Evolutionary conservation across 768 basidiomycete genomes (phyloP), one percentile per base, ranked within the genome.

Genomic region (Tylopilus sp.): DNA sequence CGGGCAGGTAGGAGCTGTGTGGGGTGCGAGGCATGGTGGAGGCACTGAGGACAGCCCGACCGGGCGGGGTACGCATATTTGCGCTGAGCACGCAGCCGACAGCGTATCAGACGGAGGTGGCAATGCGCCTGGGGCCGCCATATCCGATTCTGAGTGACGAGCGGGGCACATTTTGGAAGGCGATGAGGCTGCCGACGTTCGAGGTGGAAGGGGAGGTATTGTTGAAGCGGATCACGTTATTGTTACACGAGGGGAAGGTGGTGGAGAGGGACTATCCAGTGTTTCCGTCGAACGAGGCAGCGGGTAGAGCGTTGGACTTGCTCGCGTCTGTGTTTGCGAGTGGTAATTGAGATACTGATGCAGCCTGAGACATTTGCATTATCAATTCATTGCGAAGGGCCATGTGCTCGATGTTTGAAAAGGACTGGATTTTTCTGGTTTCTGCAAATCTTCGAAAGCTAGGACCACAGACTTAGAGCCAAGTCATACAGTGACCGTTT

Each of bases 91-190:
- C 60, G 6, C 63, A 65, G 42, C 44, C 44, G 10, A 23, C 46
- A 1, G 50, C 18, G 35, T 62, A 65, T 44, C 60, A 65, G 23
- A 25, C 39, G 3, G 63, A 62, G 35, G 59, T 53, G 6, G 60
- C 60, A 25, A 41, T 35, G 12, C 52, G 57, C 1, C 36, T 64
- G 10, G 39, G 31, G 4, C 47, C 59, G 26, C 52, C 62, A 17
- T 35, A 61, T 25, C 46, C 59, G 28, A 64, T 64, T 22, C 21
- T 63, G 46, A 61, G 62, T 20, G 62, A 63, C 18, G 52, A 58
- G 40, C 1, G 0, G 9, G 38, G 47, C 3, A 39, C 3, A 40
- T 48, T 64, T n/a, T 53, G 57, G n/a, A 26, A 15, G 0, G 52
- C 46, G 31, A 36, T 18, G 33, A 35, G 35, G 35, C 23, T 64